Base-by-base conservation (phyloP, 345 rosid species). In the Angophora floribunda region DNA sequence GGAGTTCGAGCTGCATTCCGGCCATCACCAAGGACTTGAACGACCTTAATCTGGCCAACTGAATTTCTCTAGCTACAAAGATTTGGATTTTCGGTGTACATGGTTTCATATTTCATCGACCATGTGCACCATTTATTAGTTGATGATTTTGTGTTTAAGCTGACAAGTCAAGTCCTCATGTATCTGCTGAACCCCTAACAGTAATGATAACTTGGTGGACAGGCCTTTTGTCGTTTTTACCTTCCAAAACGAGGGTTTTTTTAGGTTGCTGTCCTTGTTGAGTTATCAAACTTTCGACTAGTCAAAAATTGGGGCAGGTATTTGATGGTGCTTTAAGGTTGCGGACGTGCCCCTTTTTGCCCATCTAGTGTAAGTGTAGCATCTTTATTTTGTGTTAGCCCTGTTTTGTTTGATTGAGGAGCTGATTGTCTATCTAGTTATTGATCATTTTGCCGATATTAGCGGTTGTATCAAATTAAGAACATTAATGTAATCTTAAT, bases 1-100 rank as follows among this genome's bases (percentile, higher is more conserved):
- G 99, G 91, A 95, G 97, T 84, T 96, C 99, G 14, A 97, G 99
- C 80, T 97, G 98, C 91, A 97, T 96, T 50, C 94, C 99, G 5
- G 97, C 97, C 86, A 92, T 98, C 87, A 93, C 95, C 52, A 93
- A 92, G 90, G 98, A 95, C 67, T 91, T 94, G 88, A 91, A 89
- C 79, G 89, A 88, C 85, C 91, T 91, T 50, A 53, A 86, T 7
- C 86, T 89, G 32, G 53, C 87, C 87, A 75, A 75, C 84, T 75
- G 84, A 75, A 41, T 19, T 75, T 44, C 49, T 75, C 49, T 36
- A 75, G 82, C 82, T 36, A 36, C 82, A 36, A 41, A 36, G 82
- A 41, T 19, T 22, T 12, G 13, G 49, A 36, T 41, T 75, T 41
- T 75, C 14, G 49, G 28, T 75, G 84, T 41, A 10, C 49, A 75